Conservation (phyloP, 2,329 filamentous ascomycete genomes). For the Fusarium musae region DNA sequence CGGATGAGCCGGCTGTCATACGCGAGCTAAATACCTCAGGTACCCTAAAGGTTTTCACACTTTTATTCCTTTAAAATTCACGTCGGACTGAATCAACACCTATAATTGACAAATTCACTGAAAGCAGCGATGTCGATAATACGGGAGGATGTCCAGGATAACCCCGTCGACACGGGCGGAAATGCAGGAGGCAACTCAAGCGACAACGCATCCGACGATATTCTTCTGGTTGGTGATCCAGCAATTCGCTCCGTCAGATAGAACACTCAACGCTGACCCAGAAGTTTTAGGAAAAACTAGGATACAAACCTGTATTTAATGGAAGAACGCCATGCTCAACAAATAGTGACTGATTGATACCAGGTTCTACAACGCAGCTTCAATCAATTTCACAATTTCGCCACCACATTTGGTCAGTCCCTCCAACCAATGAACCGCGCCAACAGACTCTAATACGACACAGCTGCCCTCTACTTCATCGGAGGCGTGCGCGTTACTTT, state of each 20-base stretch:
- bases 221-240: too few species aligned
- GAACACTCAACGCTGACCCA: too few species aligned
- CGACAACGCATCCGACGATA: too few species aligned
- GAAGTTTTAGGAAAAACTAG: too few species aligned
- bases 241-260: too few species aligned
- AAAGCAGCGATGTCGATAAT: not conserved
- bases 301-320: not conserved
- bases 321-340: too few species aligned
- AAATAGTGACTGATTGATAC: too few species aligned
- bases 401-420: not conserved
- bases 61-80: not conserved
- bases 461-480: not conserved
- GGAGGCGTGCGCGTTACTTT: not conserved
- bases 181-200: not conserved
- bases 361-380: not conserved
- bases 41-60: not conserved
- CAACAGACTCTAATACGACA: accelerated
- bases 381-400: slow-evolving; percentile 8
- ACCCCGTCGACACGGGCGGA: too few species aligned
- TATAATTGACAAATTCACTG: not conserved
- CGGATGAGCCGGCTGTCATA: not conserved
- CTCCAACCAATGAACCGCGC: accelerated
- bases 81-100: accelerated
- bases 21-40: not conserved
- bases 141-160: not conserved